Evolutionary conservation across 192 early-diverging fungal genomes (phyloP).

Genomic region (Rhizoclosmatium sp.): DNA sequence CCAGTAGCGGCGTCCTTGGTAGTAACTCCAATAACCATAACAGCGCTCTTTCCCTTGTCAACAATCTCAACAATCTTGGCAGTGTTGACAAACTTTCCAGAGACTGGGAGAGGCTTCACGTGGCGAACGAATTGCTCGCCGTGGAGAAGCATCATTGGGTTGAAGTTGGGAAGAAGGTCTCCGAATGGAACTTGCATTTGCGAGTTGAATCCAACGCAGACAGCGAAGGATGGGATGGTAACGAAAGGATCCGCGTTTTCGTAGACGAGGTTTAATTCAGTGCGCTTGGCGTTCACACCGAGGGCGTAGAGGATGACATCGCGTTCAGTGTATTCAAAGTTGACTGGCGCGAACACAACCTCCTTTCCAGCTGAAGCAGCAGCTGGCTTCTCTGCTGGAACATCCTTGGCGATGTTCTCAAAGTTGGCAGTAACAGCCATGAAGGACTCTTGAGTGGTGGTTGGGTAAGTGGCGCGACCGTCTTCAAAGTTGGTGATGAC

Average conservation of each 20-base stretch:
- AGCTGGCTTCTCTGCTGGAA: neutral
- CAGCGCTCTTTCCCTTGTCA: constrained; percentile 96
- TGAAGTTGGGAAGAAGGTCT: constrained; percentile 79
- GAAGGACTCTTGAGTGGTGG: constrained; percentile 78
- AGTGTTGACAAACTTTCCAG: constrained; percentile 78
- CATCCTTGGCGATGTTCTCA: constrained; percentile 61
- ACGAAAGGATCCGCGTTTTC: constrained; percentile 87
- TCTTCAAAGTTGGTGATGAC: constrained; percentile 94
- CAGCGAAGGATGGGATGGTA: constrained; percentile 92
- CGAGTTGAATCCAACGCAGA: constrained; percentile 81
- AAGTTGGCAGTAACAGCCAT: constrained; percentile 87
- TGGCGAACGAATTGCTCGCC: constrained; percentile 97
- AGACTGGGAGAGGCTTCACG: constrained; percentile 85
- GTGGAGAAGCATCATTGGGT: constrained; percentile 97
- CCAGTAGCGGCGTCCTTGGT: constrained; percentile 74
- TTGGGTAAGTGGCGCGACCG: constrained; percentile 91
- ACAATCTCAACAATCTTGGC: constrained; percentile 89
- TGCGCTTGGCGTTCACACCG: constrained; percentile 89
- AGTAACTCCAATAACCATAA: constrained; percentile 81
- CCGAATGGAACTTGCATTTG: constrained; percentile 73
- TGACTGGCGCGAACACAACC: constrained; percentile 57
- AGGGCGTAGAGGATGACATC: constrained; percentile 95
- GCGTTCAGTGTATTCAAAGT: constrained; percentile 82
- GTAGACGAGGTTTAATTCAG: constrained; percentile 90
- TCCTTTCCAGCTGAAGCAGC: constrained; percentile 22